Evolutionary conservation across 176 grass and related monocot species (phyloP).

Genomic region (Avena sativa): DNA sequence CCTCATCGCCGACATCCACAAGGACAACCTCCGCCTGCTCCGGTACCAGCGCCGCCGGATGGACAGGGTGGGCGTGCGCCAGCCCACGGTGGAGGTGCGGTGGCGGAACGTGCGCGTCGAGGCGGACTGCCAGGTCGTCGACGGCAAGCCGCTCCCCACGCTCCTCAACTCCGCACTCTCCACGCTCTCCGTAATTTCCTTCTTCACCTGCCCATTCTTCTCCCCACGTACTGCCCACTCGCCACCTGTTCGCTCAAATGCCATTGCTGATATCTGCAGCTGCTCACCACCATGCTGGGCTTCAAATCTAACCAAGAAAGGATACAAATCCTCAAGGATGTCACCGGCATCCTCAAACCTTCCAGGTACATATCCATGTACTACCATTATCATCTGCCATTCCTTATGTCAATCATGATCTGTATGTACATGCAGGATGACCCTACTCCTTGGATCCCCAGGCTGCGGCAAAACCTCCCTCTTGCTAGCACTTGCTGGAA

Average conservation of each 20-base stretch:
- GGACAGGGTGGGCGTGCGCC: slow-evolving; percentile 63
- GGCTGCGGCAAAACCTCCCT: slow-evolving; percentile 86
- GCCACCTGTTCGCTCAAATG: slow-evolving; percentile 21
- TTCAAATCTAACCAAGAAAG: slow-evolving; percentile 51
- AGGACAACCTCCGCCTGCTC: slow-evolving; percentile 70
- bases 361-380: neutral
- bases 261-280: neutral
- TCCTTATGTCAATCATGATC: neutral
- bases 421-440: slow-evolving; percentile 54
- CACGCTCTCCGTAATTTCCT: slow-evolving; percentile 26
- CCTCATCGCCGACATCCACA: slow-evolving; percentile 61
- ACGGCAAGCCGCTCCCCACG: slow-evolving; percentile 63
- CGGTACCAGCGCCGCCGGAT: slow-evolving; percentile 73
- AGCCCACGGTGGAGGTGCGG: slow-evolving; percentile 66
- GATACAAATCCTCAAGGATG: slow-evolving; percentile 67
- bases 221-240: neutral
- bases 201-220: neutral
- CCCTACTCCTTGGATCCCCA: slow-evolving; percentile 79
- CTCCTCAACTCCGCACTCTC: slow-evolving; percentile 57
- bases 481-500: slow-evolving; percentile 71
- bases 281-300: slow-evolving; percentile 19
- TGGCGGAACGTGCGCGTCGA: slow-evolving; percentile 55
- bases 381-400: neutral
- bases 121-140: slow-evolving; percentile 61
- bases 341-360: slow-evolving; percentile 74